These are phyloP conservation scores for Climacium dendroides DNA, from an alignment of 225 moss, liverwort and hornwort genomes.

Conservation along the genomic window DNA sequence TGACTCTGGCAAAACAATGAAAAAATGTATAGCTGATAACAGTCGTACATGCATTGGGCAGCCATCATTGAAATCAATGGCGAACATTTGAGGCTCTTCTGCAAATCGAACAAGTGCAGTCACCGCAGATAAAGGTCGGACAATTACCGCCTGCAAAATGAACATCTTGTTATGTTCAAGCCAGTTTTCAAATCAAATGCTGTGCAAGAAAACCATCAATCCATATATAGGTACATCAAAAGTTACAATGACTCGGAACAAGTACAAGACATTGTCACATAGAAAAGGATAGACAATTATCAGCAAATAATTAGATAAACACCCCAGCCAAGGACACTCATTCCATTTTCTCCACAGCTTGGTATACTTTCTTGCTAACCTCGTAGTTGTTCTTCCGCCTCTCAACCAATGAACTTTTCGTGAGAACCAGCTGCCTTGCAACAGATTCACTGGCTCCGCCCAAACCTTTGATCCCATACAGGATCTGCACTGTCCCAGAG, in stretches of 20 bases:
- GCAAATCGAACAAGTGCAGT: slow-evolving; percentile 75
- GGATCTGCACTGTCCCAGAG: slow-evolving; percentile 25
- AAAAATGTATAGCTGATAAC: not conserved
- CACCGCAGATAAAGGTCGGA: slow-evolving; percentile 86
- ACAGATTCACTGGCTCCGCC: slow-evolving; percentile 61
- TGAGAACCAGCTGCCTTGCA: slow-evolving; percentile 71
- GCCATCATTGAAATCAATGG: slow-evolving; percentile 82
- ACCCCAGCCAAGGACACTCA: not conserved
- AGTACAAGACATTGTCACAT: not conserved
- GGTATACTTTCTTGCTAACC: slow-evolving; percentile 22
- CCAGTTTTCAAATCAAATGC: not conserved
- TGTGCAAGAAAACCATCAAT: not conserved
- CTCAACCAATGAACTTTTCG: slow-evolving; percentile 80
- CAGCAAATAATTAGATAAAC: not conserved
- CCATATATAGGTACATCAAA: not conserved
- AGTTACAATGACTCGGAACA: not conserved
- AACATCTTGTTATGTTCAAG: slow-evolving; percentile 9
- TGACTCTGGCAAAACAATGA: not conserved
- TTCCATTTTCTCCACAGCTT: not conserved
- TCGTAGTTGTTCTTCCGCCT: slow-evolving; percentile 87
- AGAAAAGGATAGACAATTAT: not conserved
- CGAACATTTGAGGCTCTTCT: slow-evolving; percentile 96
- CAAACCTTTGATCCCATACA: slow-evolving; percentile 54
- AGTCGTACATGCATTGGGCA: slow-evolving; percentile 74
- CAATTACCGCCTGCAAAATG: slow-evolving; percentile 72